Base-by-base conservation (phyloP, 805 yeast species). In the Blastobotrys attinorum region DNA sequence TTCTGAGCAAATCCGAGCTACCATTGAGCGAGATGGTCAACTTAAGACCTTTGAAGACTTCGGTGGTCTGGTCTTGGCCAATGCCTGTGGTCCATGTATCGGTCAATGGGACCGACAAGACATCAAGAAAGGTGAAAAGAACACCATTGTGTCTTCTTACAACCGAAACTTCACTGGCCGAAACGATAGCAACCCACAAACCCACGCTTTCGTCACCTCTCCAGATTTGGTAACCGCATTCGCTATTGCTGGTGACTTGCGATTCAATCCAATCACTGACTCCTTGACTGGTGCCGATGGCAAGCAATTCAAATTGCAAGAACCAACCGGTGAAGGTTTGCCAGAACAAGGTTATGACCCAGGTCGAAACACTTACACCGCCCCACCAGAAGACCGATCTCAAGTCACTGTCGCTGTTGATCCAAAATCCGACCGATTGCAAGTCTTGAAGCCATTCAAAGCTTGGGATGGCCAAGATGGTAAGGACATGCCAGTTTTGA, bases 11-110 rank as follows among this genome's bases (percentile, higher is more conserved):
- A 84, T 90, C 56, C 85, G 97, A 72, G 97, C 97, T 53, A 90
- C 97, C 53, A 90, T 90, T 65, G 96, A 83, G 64, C 83, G 96
- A 68, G 97, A 90, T 66, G 97, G 97, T 50, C 82, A 84, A 66
- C 78, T 90, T 56, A 73, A 82, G 56, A 83, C 92, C 55, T 88
- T 90, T 69, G 79, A 81, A 62, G 87, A 86, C 60, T 84, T 83
- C 59, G 97, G 97, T 57, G 97, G 95, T 65, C 76, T 82, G 49
- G 97, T 90, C 44, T 73, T 90, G 63, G 97, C 97, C 49, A 90
- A 90, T 64, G 97, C 97, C 47, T 90, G 97, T 76, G 97, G 97
- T 62, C 97, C 97, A 63, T 89, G 97, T 77, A 89, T 89, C 63
- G 97, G 97, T 62, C 97, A 90, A 75, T 90, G 97, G 97, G 96